A percentile compares a stretch with the other conserved stretches of the same genome.
These are phyloP conservation scores for Penicillium diatomitis DNA, from an alignment of 495 filamentous ascomycete species.

Conservation along the genomic window DNA sequence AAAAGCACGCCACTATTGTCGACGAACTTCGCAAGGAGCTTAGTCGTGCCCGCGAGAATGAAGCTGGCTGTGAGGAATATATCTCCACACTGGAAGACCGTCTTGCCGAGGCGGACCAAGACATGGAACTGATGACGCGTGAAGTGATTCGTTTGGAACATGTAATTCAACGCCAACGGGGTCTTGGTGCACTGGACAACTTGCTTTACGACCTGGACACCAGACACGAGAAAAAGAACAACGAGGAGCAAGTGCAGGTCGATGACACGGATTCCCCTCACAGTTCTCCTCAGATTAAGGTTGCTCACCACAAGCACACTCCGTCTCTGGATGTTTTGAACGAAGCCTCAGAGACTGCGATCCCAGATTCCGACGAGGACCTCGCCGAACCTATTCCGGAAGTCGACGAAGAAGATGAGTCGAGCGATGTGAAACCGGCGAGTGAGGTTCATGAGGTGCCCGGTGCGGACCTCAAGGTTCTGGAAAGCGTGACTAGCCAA, in stretches of 20 bases:
- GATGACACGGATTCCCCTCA: constrained; percentile 14
- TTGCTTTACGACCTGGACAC: constrained; percentile 84
- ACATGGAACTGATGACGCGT: constrained; percentile 91
- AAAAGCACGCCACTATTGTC: constrained; percentile 79
- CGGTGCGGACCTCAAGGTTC: constrained; percentile 22
- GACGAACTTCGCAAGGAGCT: constrained; percentile 87
- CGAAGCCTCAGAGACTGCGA: constrained; percentile 42
- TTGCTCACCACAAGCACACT: constrained; percentile 23
- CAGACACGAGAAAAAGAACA: constrained; percentile 57
- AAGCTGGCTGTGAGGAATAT: constrained; percentile 84
- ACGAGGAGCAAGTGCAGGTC: constrained; percentile 25
- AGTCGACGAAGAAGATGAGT: constrained; percentile 32
- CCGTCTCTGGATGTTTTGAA: constrained; percentile 38
- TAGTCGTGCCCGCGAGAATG: constrained; percentile 78
- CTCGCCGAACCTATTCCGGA: constrained; percentile 43
- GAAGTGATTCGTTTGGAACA: constrained; percentile 92
- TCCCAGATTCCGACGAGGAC: constrained; percentile 47
- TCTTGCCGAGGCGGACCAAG: constrained; percentile 90
- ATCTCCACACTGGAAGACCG: constrained; percentile 96
- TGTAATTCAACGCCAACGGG: constrained; percentile 90
- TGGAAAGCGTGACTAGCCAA: constrained; percentile 25
- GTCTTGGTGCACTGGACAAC: constrained; percentile 87
- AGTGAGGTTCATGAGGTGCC: not conserved
- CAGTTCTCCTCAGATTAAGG: constrained; percentile 9
- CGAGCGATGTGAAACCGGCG: constrained; percentile 6